Conservation (phyloP, 306 rosid genomes). For the Acacia confusa region DNA sequence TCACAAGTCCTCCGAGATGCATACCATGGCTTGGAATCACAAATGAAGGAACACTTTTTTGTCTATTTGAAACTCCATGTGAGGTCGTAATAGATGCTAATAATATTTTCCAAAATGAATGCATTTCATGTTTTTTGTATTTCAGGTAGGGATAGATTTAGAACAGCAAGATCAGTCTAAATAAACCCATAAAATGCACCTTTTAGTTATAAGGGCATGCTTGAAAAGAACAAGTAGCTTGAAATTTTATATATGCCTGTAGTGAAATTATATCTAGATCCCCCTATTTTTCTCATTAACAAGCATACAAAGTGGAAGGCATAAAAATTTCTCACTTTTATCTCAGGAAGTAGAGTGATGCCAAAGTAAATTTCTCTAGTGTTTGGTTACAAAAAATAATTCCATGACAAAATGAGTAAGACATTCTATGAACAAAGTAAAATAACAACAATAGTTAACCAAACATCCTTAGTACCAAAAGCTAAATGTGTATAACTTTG, state of each 20-base stretch:
- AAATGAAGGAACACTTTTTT: too few species aligned
- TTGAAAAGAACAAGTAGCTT: conserved; percentile 26
- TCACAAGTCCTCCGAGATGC: conserved; percentile 88
- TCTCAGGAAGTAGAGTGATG: conserved; percentile 67
- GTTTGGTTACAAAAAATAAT: conserved; percentile 48
- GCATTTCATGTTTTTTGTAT: neutral
- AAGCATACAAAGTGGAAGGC: neutral
- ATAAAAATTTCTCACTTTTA: conserved; percentile 48
- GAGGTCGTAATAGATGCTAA: neutral
- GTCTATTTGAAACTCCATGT: neutral
- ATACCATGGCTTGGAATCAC: conserved; percentile 85
- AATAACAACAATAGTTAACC: neutral
- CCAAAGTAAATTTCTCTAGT: conserved; percentile 74
- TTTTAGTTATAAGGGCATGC: neutral
- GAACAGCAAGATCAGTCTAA: conserved; percentile 46
- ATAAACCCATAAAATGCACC: neutral
- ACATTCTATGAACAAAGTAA: neutral
- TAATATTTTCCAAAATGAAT: neutral
- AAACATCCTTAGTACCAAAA: conserved; percentile 58
- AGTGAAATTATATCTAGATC: neutral
- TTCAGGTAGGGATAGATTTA: conserved; percentile 42
- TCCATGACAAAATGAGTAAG: neutral
- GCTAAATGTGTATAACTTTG: conserved; percentile 52
- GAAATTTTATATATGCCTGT: neutral
- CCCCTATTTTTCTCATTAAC: neutral